Evolutionary conservation across 345 rosid genomes (phyloP), one percentile per base, ranked within the genome.

Genomic region (Rhodomyrtus tomentosa): DNA sequence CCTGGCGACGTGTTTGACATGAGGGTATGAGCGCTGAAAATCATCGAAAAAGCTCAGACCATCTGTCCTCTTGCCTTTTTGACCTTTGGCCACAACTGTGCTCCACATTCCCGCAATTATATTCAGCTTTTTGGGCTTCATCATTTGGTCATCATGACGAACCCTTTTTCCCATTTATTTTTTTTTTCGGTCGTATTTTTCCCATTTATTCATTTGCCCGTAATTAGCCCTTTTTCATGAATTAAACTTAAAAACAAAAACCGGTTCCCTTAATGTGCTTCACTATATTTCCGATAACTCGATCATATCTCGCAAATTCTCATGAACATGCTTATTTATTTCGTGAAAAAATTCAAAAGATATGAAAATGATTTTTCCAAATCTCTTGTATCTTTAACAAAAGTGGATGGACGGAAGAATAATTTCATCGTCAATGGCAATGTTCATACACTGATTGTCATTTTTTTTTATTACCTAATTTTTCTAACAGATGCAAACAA

Each of bases 401-500:
- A 62, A 62, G 16, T 62, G 5, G 20, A 32, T 32, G 0, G 3
- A 32, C 9, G 4, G 29, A 62, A 62, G 2, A 16, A 16, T 32
- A 62, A 2, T 32, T 7, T 32, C 38, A 10, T 68, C 3, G 10
- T 62, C 45, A 7, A 32, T 1, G 3, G 0, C 20, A 59, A 18
- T 18, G 0, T 68, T 68, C 7, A 4, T 0, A 21, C 5, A 0
- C 16, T 5, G 0, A 62, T 18, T 68, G 3, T 0, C 1, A 1
- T 18, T 32, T 68, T 4, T 32, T 68, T 68, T 32, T 9, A 32
- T 32, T 5, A 68, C 6, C 76, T 68, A 32, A 4, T 32, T 32
- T 68, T 32, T 7, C 0, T 32, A 5, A 68, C 32, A 68, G 76
- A 68, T 32, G 10, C 76, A 18, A 18, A 68, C 40, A 32, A 62